Evolutionary conservation across 2,329 filamentous ascomycete species (phyloP).

Genomic region (Scedosporium apiospermum): DNA sequence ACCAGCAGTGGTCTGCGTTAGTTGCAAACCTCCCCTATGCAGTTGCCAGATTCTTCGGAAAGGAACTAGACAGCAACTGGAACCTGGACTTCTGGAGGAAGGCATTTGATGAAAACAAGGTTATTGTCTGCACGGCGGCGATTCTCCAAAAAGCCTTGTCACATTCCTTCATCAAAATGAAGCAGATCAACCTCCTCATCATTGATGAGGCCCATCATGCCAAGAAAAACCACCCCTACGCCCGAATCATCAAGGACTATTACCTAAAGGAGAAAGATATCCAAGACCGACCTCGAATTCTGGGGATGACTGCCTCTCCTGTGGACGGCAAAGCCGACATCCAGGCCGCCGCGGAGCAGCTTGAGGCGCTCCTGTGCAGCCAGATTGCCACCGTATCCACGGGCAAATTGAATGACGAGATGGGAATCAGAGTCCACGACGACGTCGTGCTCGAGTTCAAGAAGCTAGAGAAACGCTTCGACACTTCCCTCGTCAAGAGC

Average conservation of each 20-base stretch:
- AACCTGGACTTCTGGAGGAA: constrained; percentile 39
- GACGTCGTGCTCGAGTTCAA: constrained; percentile 38
- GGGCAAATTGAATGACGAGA: constrained; percentile 18
- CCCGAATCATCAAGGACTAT: constrained; percentile 80
- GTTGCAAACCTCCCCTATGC: constrained; percentile 70
- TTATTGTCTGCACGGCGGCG: constrained; percentile 87
- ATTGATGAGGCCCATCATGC: constrained; percentile 97
- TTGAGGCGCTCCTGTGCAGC: constrained; percentile 71
- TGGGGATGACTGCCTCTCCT: constrained; percentile 96
- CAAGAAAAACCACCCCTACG: constrained; percentile 89
- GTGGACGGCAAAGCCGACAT: constrained; percentile 76
- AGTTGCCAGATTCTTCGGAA: constrained; percentile 67
- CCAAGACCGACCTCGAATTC: constrained; percentile 58
- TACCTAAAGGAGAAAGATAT: constrained; percentile 47
- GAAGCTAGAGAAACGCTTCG: constrained; percentile 36
- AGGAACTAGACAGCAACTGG: constrained; percentile 37
- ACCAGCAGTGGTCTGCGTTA: constrained; percentile 80
- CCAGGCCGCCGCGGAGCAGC: constrained; percentile 55
- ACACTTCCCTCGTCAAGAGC: constrained; percentile 54
- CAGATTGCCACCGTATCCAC: constrained; percentile 67
- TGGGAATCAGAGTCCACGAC: constrained; percentile 28
- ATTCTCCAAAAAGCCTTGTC: constrained; percentile 71
- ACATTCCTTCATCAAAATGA: constrained; percentile 70
- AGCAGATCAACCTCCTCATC: constrained; percentile 77
- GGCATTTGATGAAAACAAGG: constrained; percentile 56